A percentile compares a stretch with the other conserved stretches of the same genome.
Evolutionary conservation across 116 monocot genomes (phyloP).

Genomic region (Zostera marina): DNA sequence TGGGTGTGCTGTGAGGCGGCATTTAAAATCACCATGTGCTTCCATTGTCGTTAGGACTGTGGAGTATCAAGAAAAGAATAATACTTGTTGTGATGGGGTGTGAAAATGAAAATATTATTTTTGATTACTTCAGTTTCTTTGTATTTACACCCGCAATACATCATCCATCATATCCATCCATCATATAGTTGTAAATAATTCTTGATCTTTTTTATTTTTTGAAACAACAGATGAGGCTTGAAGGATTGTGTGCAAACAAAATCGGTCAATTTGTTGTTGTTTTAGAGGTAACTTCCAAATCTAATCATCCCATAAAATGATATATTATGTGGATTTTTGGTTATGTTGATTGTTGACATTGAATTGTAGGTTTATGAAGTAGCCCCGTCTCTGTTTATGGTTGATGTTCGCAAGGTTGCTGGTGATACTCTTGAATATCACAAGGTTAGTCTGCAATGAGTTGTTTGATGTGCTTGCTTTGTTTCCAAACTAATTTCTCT

Average conservation of each 20-base stretch:
- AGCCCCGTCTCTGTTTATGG: constrained; percentile 85
- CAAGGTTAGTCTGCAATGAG: constrained; percentile 29
- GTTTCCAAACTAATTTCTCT: not conserved
- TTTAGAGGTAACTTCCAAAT: constrained; percentile 41
- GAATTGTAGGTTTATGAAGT: constrained; percentile 77
- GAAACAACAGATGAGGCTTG: constrained; percentile 59
- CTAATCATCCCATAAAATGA: not conserved
- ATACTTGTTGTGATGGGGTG: too few species aligned
- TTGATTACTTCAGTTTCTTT: too few species aligned
- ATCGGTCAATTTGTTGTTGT: constrained; percentile 64
- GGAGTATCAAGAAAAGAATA: too few species aligned
- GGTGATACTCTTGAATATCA: constrained; percentile 94
- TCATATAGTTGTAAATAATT: too few species aligned
- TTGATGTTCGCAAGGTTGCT: constrained; percentile 82
- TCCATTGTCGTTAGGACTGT: too few species aligned
- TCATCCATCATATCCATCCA: too few species aligned
- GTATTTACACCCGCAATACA: too few species aligned
- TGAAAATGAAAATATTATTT: too few species aligned
- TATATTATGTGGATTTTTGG: constrained; percentile 3
- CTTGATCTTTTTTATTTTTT: not conserved
- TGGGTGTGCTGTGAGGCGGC: too few species aligned
- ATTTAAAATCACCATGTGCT: too few species aligned
- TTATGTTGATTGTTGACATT: not conserved
- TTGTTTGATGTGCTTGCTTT: not conserved
- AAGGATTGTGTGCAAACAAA: constrained; percentile 60